phyloP scores from a whole-genome alignment of 768 basidiomycete genomes.

The Hortiboletus campestris region DNA sequence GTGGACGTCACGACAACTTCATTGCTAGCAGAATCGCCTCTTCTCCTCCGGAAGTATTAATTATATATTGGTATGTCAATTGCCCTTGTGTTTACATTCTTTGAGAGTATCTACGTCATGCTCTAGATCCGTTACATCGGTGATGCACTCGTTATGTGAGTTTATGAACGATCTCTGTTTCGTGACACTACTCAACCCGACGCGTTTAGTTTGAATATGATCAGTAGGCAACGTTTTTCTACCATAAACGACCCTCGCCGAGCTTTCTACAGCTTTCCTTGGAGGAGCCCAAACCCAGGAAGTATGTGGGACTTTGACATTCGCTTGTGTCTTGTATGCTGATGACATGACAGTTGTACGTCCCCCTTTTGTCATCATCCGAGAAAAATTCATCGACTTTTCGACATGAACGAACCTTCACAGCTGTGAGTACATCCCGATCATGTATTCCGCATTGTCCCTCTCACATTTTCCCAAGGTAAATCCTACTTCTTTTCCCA shows the following conservation, averaged over 20 bases:
- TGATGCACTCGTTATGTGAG: constrained; percentile 20
- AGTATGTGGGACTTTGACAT: constrained; percentile 3
- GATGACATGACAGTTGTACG: constrained; percentile 15
- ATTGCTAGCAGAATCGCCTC: constrained; percentile 1
- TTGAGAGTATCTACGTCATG: not conserved
- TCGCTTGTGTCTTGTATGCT: not conserved
- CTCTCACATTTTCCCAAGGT: constrained; percentile 8
- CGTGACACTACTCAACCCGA: not conserved
- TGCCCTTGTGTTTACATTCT: not conserved
- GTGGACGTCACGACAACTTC: not conserved
- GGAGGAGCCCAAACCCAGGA: constrained; percentile 1
- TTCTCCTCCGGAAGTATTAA: constrained; percentile 15
- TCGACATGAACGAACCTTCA: not conserved
- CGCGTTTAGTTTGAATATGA: constrained; percentile 7
- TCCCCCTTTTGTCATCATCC: not conserved
- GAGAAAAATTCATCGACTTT: not conserved
- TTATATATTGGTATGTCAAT: constrained; percentile 21
- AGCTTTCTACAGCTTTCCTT: constrained; percentile 12
- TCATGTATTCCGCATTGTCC: not conserved
- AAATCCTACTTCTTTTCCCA: constrained; percentile 11
- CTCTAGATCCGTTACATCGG: constrained; percentile 26
- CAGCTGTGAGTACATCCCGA: constrained; percentile 15
- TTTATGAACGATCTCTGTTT: not conserved
- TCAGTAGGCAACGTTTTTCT: not conserved
- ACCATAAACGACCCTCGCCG: not conserved